phyloP scores from a whole-genome alignment of 2,329 filamentous ascomycete species.

The Fusarium incarnatum region DNA sequence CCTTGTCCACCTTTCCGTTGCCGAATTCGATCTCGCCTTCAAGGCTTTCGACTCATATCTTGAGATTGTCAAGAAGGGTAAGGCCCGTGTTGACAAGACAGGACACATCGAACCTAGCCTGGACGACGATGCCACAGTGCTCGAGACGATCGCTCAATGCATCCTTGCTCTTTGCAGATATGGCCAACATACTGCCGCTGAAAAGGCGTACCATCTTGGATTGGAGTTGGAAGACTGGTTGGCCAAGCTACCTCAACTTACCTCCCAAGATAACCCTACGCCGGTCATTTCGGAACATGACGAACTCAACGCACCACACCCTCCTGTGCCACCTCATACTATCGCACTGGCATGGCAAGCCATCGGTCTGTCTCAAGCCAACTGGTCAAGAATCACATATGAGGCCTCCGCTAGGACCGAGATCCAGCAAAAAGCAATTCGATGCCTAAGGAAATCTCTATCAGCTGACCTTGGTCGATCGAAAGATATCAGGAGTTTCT shows the following conservation, averaged over 20 bases:
- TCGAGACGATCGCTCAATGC: conserved; percentile 83
- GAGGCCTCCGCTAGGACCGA: conserved; percentile 77
- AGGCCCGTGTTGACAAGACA: conserved; percentile 83
- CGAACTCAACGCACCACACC: conserved; percentile 52
- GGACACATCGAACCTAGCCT: conserved; percentile 76
- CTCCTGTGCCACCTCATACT: conserved; percentile 66
- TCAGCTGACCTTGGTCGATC: conserved; percentile 73
- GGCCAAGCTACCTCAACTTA: conserved; percentile 63
- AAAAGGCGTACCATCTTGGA: conserved; percentile 80
- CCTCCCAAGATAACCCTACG: conserved; percentile 45
- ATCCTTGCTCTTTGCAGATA: conserved; percentile 86
- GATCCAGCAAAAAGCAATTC: conserved; percentile 81
- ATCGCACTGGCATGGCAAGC: conserved; percentile 82
- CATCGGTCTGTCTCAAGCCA: conserved; percentile 85
- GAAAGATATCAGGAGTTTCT: conserved; percentile 80
- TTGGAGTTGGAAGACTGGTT: conserved; percentile 80
- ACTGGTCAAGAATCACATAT: conserved; percentile 86
- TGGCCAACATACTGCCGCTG: conserved; percentile 77
- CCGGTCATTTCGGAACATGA: conserved; percentile 48
- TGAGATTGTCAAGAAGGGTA: conserved; percentile 86
- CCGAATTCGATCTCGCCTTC: conserved; percentile 91
- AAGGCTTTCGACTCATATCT: conserved; percentile 93
- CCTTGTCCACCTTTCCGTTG: conserved; percentile 84
- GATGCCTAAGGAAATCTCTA: conserved; percentile 78
- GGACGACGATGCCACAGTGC: conserved; percentile 80